These are phyloP conservation scores for Rhizodiscina lignyota DNA, from an alignment of 495 filamentous ascomycete genomes.

Conservation along the genomic window DNA sequence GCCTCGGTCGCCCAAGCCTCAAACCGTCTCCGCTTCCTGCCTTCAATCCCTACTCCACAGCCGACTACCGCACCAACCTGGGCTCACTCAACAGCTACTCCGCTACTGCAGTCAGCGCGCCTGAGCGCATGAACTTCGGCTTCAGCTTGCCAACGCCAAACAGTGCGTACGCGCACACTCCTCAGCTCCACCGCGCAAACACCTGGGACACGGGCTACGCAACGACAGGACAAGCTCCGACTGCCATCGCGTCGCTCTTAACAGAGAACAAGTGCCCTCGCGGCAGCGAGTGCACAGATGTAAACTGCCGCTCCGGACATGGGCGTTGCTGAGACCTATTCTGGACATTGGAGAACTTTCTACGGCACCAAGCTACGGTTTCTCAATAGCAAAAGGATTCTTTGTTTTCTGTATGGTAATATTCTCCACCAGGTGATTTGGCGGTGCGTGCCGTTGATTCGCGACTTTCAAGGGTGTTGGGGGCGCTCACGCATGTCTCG, in stretches of 20 bases:
- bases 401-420: too few relatives aligned
- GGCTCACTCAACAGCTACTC: constrained; percentile 8
- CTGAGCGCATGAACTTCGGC: constrained; percentile 13
- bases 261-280: constrained; percentile 8
- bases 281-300: too few relatives aligned
- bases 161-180: too few relatives aligned
- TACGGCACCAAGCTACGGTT: too few relatives aligned
- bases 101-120: constrained; percentile 11
- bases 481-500: too few relatives aligned
- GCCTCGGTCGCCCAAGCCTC: constrained; percentile 12
- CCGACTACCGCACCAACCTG: constrained; percentile 9
- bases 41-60: constrained; percentile 5
- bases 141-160: constrained; percentile 15
- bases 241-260: constrained; percentile 8
- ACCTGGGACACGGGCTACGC: background rate
- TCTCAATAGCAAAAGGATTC: too few relatives aligned
- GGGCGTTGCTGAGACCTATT: too few relatives aligned
- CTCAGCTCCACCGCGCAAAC: background rate
- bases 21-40: constrained; percentile 12
- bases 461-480: too few relatives aligned
- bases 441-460: too few relatives aligned
- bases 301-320: too few relatives aligned
- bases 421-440: too few relatives aligned
- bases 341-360: too few relatives aligned
- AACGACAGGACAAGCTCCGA: background rate